Evolutionary conservation across 257 asterid genomes (phyloP).

Genomic region (Nicotiana tabacum): DNA sequence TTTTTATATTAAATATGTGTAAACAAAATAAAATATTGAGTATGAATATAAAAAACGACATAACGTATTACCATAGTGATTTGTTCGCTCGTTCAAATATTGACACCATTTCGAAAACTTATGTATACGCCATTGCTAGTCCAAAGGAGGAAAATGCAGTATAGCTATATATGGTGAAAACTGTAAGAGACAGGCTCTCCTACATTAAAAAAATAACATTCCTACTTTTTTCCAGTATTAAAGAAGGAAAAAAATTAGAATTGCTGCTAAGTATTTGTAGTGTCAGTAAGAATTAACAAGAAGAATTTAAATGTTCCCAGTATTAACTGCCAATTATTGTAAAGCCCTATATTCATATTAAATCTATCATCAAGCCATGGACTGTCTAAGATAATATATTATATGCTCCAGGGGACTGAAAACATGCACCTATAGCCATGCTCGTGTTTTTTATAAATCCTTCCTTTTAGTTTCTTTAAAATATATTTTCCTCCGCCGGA

Average conservation of each 20-base stretch:
- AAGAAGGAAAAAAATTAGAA: background rate
- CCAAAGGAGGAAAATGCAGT: too few species aligned
- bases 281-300: background rate
- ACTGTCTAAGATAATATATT: background rate
- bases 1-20: too few species aligned
- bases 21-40: too few species aligned
- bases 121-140: too few species aligned
- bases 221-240: background rate
- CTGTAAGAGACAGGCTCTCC: background rate
- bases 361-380: background rate
- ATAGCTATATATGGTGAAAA: background rate
- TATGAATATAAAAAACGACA: too few species aligned
- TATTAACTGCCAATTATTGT: background rate
- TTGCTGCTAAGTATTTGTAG: background rate
- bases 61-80: too few species aligned
- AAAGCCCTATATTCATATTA: background rate
- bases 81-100: too few species aligned
- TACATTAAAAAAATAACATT: background rate
- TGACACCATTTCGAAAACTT: too few species aligned
- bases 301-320: background rate
- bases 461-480: background rate
- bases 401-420: background rate
- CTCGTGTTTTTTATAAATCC: background rate
- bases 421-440: background rate
- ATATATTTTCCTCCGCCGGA: too few species aligned